phyloP scores from a whole-genome alignment of 306 rosid genomes.

The Carpinus viminea region DNA sequence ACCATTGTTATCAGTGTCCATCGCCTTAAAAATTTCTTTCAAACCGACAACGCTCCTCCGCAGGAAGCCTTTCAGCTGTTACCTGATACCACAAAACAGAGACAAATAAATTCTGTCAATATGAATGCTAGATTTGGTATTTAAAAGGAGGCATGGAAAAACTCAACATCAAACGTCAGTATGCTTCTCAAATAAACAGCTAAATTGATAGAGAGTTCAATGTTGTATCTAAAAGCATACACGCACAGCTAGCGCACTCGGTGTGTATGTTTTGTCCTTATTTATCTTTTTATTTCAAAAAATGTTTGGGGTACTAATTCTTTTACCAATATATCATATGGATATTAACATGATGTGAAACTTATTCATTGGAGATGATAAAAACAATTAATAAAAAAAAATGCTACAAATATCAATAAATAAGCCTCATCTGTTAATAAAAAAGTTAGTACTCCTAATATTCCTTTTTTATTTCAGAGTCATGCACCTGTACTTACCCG shows the following conservation, averaged over 20 bases:
- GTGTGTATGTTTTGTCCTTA: neutral
- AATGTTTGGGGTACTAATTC: too few species aligned
- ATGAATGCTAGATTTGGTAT: conserved; percentile 12
- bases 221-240: neutral
- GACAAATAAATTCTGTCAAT: neutral
- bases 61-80: conserved; percentile 93
- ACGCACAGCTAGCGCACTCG: neutral
- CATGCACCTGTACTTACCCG: conserved; percentile 59
- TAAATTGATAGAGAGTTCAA: neutral
- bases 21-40: conserved; percentile 85
- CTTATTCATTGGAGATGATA: too few species aligned
- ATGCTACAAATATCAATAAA: too few species aligned
- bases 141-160: conserved; percentile 16
- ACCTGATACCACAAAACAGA: conserved; percentile 48
- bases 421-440: too few species aligned
- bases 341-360: too few species aligned
- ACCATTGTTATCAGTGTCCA: conserved; percentile 95
- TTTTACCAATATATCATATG: too few species aligned
- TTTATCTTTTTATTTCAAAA: neutral
- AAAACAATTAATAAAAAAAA: too few species aligned
- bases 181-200: too few species aligned
- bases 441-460: too few species aligned
- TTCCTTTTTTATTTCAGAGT: neutral
- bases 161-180: conserved; percentile 11
- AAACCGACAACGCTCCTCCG: conserved; percentile 97